Evolutionary conservation across 768 basidiomycete species (phyloP).

Genomic region (Chiua virens): DNA sequence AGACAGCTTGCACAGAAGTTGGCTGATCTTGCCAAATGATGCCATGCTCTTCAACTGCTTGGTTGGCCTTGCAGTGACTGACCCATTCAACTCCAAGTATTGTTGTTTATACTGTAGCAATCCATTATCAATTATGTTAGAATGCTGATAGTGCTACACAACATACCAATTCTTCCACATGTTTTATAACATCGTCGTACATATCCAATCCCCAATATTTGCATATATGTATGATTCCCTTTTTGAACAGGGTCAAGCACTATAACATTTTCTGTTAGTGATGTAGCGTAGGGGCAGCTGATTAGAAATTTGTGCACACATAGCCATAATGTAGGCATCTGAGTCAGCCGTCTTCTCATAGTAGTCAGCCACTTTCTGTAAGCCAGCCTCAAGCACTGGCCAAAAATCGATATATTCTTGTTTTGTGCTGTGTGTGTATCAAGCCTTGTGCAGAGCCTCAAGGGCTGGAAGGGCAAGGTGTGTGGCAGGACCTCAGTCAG

Average conservation of each 20-base stretch:
- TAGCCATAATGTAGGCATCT: constrained; percentile 33
- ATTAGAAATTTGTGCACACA: constrained; percentile 25
- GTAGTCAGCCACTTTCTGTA: constrained; percentile 34
- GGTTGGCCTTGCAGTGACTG: no score
- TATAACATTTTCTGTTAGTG: background rate
- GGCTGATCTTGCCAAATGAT: background rate
- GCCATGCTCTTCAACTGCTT: background rate
- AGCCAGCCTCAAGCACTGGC: constrained; percentile 12
- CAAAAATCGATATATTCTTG: no score
- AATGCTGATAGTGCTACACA: background rate
- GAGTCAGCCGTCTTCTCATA: constrained; percentile 33
- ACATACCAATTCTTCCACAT: constrained; percentile 16
- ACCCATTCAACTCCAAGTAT: no score
- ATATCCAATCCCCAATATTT: no score
- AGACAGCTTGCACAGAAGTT: constrained; percentile 2
- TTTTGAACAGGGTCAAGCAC: constrained; percentile 30
- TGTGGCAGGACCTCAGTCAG: no score
- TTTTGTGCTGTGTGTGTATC: no score
- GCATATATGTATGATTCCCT: constrained; percentile 9
- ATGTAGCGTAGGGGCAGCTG: no score
- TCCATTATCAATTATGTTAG: no score
- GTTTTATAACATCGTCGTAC: constrained; percentile 11
- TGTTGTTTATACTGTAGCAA: no score
- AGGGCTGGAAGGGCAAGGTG: no score
- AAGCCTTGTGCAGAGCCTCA: constrained; percentile 11